Evolutionary conservation across 78 protist genomes (phyloP), one percentile per base, ranked within the genome.

Genomic region (Anaeramoeba flamelloides): DNA sequence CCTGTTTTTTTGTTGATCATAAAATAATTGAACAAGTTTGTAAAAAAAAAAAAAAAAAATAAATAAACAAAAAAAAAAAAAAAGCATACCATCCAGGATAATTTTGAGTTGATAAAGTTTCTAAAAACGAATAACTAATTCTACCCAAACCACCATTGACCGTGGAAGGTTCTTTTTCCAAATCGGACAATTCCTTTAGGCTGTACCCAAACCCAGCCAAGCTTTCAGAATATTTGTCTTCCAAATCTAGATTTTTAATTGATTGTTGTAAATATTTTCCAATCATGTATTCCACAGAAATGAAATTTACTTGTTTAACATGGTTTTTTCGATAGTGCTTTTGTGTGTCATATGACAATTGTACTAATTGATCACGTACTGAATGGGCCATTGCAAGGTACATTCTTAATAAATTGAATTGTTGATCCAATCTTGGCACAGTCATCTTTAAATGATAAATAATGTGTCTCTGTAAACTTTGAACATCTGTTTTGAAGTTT

Each of bases 121-220:
- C 98, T 85, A 91, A 81, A 79, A 91, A 91, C 64, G 93, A 90
- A 22, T 92, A 90, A 0, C 94, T 94, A 3, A 91, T 84, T n/a
- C 96, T 86, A 39, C 98, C 97, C 17, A 93, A 88, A 40, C 98
- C 98, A 26, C 98, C 98, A 80, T 95, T 95, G 76, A 96, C 98
- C 8, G 93, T 92, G 22, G 93, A 96, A 0, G 96, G 96, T 65
- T 95, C 98, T 33, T 81, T 82, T 85, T 95, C 98, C 82, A 88
- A 84, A 81, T 83, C 90, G 12, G 85, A 84, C 69, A 80, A n/a
- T 30, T 34, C 17, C 69, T 80, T 39, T 40, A 86, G 74, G 22
- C 0, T 0, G 40, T 36, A 77, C 36, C 89, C 89, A 4, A 86
- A 37, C 84, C 83, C 80, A 31, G 37, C 40, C 30, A 86, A 75